Conservation (phyloP, 257 asterid species). For the Salvia miltiorrhiza region DNA sequence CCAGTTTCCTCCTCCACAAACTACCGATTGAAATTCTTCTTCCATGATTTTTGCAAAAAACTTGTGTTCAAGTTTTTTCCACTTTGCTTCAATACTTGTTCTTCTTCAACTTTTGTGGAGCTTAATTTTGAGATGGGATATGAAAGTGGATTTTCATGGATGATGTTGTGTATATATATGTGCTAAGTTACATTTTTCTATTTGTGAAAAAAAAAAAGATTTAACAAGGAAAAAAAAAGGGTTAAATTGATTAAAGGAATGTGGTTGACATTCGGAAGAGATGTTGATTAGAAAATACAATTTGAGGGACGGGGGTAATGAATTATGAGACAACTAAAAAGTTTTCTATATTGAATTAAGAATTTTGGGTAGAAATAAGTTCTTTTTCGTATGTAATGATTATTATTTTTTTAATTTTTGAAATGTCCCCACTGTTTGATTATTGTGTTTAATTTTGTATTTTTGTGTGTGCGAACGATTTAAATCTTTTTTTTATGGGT, state of each 20-base stretch:
- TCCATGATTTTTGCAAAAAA: slow-evolving; percentile 37
- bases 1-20: slow-evolving; percentile 73
- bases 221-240: neutral
- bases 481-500: neutral
- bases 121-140: slow-evolving; percentile 13
- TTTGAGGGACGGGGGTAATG: neutral
- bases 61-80: neutral
- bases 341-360: neutral
- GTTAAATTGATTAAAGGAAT: slow-evolving; percentile 23
- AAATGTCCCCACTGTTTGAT: slow-evolving; percentile 17
- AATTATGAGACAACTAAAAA: slow-evolving; percentile 13
- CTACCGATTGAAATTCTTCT: slow-evolving; percentile 68
- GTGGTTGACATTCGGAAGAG: slow-evolving; percentile 45
- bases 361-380: slow-evolving; percentile 11
- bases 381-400: slow-evolving; percentile 3
- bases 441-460: slow-evolving; percentile 9
- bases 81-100: neutral
- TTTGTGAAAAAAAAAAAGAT: neutral
- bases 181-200: neutral
- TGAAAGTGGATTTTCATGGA: slow-evolving; percentile 28
- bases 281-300: neutral
- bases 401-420: neutral
- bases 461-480: slow-evolving; percentile 12
- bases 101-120: neutral
- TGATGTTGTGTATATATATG: slow-evolving; percentile 19